phyloP scores from a whole-genome alignment of 1,284 basidiomycete genomes.

The Dichomitus squalens region DNA sequence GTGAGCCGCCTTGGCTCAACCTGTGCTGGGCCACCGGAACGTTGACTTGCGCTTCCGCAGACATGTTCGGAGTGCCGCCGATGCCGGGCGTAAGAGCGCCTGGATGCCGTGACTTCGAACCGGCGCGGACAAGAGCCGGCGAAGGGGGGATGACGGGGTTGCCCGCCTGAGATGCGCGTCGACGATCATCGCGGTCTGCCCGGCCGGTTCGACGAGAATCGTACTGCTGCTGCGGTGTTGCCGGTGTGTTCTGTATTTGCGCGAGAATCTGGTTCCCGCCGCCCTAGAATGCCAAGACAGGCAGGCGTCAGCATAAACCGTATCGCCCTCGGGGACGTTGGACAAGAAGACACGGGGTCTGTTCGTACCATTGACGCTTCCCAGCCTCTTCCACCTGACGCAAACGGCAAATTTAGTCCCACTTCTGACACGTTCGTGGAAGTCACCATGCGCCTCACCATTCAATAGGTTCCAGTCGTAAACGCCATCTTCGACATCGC shows the following conservation, averaged over 20 bases:
- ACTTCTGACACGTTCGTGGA: conserved; percentile 18
- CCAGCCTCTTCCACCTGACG: conserved; percentile 89
- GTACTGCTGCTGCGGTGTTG: conserved; percentile 41
- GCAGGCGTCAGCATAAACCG: conserved; percentile 25
- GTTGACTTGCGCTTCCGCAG: conserved; percentile 73
- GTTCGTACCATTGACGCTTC: conserved; percentile 75
- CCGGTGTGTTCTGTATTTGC: conserved; percentile 57
- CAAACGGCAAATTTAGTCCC: conserved; percentile 1
- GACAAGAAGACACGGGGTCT: conserved; percentile 8
- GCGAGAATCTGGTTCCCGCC: conserved; percentile 57
- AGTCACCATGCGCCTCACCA: conserved; percentile 38
- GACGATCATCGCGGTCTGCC: conserved; percentile 48
- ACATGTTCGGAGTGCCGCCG: conserved; percentile 65
- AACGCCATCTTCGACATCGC: conserved; percentile 85
- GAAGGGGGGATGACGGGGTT: conserved; percentile 64
- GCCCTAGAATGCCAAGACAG: conserved; percentile 32
- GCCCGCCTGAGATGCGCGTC: conserved; percentile 59
- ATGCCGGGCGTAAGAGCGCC: conserved; percentile 54
- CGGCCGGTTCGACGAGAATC: conserved; percentile 59
- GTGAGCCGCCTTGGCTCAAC: conserved; percentile 46
- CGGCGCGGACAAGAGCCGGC: conserved; percentile 73
- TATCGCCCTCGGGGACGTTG: conserved; percentile 10
- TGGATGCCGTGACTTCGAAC: conserved; percentile 68
- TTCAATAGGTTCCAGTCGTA: conserved; percentile 93
- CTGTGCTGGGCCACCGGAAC: conserved; percentile 57